Evolutionary conservation across 2,329 filamentous ascomycete species (phyloP).

Genomic region (Pyrenophora teres): DNA sequence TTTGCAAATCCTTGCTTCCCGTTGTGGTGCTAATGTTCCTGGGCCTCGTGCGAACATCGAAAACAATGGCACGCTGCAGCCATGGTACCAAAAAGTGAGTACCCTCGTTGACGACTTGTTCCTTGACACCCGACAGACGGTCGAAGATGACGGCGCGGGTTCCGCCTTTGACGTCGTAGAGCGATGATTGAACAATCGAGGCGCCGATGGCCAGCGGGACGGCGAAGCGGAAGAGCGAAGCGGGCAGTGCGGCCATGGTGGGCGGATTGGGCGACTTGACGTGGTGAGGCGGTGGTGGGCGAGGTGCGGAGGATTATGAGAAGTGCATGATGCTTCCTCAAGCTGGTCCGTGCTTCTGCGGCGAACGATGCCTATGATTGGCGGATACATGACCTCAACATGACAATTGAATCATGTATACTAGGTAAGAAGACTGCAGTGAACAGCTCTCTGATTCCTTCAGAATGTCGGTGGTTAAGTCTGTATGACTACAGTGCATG

Average conservation of each 20-base stretch:
- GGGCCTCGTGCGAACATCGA: conserved; percentile 96
- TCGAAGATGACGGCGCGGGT: conserved; percentile 98
- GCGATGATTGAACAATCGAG: conserved; percentile 72
- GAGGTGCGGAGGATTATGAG: conserved; percentile 21
- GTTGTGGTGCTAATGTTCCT: conserved; percentile 97
- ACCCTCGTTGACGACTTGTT: conserved; percentile 89
- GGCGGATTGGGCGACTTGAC: conserved; percentile 30
- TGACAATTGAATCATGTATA: not conserved
- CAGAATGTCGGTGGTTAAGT: not conserved
- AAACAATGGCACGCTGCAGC: conserved; percentile 92
- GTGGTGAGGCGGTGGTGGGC: conserved; percentile 23
- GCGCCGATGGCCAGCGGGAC: conserved; percentile 73
- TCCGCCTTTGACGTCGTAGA: conserved; percentile 97
- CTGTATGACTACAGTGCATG: not conserved
- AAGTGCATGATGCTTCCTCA: conserved; percentile 16
- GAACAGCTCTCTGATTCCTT: no score
- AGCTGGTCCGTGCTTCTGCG: conserved; percentile 19
- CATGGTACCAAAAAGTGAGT: conserved; percentile 96
- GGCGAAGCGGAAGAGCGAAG: conserved; percentile 58
- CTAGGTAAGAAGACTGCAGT: not conserved
- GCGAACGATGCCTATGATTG: conserved; percentile 21
- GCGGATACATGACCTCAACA: conserved; percentile 5
- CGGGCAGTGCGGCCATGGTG: conserved; percentile 42
- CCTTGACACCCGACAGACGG: conserved; percentile 87
- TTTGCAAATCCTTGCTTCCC: conserved; percentile 98